Base-by-base conservation (phyloP, 208 protist species). In the Leishmania tropica region DNA sequence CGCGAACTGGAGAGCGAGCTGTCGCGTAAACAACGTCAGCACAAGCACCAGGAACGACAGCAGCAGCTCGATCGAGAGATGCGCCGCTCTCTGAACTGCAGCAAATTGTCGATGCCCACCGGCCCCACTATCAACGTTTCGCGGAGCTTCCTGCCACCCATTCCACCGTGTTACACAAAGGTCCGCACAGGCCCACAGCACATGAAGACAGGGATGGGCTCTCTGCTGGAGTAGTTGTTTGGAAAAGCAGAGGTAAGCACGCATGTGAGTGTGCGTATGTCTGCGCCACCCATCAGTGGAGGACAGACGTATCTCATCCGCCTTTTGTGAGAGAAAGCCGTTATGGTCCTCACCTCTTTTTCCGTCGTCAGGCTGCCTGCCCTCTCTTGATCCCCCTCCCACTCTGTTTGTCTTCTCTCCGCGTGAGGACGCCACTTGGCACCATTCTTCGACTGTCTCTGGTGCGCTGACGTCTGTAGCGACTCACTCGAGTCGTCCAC, bases 1-100 rank as follows among this genome's bases (percentile, higher is more conserved):
- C 81, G 82, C 17, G 88, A 88, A 65, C 81, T 90, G 24, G 84
- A 88, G 73, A 81, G 85, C 28, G 90, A 90, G 74, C 56, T 93
- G 13, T 87, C 87, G 0, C 60, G 77, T 70, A 87, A 89, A 53
- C 83, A 88, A 81, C 85, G 83, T 8, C 70, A 88, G 60, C 87
- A 81, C 51, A 78, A 65, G 42, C 72, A 85, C 67, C 67, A 87
- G 37, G 87, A 92, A 72, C 79, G 83, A 4, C 75, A 88, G 62
- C 70, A 90, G 75, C 84, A 90, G 75, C 78, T 81, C 37, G 80
- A 83, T 19, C 83, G 83, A 21, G 83, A 83, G 45, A 73, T 76
- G 51, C 74, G 53, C 19, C 81, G 85, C 24, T 84, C 81, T 48
- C 73, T 71, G 31, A 80, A 60, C 19, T 60, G 62, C 45, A 70